A percentile compares a stretch with the other conserved stretches of the same genome.
Conservation (phyloP, 495 filamentous ascomycete genomes). For the Entonaema liquescens region DNA sequence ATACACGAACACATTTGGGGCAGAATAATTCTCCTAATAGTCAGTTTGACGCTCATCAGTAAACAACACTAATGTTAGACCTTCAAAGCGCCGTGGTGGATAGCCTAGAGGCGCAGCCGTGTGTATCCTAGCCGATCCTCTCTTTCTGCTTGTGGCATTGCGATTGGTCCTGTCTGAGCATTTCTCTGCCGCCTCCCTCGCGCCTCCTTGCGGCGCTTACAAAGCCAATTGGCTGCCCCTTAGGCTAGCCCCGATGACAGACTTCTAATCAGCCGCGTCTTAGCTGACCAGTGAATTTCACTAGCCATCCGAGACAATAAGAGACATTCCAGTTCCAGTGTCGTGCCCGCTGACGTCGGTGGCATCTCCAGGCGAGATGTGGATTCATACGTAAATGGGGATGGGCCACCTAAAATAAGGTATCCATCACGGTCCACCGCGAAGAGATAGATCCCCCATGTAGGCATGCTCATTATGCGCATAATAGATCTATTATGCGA, state of each 20-base stretch:
- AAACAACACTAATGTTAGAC: background rate
- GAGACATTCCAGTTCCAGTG: conserved; percentile 7
- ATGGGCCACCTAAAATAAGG: background rate
- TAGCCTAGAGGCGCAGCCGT: background rate
- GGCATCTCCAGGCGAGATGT: conserved; percentile 1
- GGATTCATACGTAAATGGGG: background rate
- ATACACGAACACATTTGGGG: background rate
- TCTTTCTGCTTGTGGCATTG: conserved; percentile 18
- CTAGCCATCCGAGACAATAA: conserved; percentile 10
- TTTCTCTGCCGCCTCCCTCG: conserved; percentile 7
- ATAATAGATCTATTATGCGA: no score
- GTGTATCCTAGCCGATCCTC: conserved; percentile 10
- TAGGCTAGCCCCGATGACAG: background rate
- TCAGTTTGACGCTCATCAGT: conserved; percentile 22
- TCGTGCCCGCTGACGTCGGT: conserved; percentile 34
- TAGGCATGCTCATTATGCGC: no score
- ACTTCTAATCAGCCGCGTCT: conserved; percentile 34
- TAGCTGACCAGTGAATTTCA: conserved; percentile 7
- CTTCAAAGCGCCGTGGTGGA: conserved; percentile 1
- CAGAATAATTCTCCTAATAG: conserved; percentile 25
- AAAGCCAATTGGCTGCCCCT: conserved; percentile 10
- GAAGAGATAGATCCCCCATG: background rate
- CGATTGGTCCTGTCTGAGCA: conserved; percentile 21
- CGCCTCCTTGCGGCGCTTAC: conserved; percentile 29
- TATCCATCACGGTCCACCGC: background rate